These are phyloP conservation scores for Penicillium brasilianum DNA, from an alignment of 2,329 filamentous ascomycete genomes.

Conservation along the genomic window DNA sequence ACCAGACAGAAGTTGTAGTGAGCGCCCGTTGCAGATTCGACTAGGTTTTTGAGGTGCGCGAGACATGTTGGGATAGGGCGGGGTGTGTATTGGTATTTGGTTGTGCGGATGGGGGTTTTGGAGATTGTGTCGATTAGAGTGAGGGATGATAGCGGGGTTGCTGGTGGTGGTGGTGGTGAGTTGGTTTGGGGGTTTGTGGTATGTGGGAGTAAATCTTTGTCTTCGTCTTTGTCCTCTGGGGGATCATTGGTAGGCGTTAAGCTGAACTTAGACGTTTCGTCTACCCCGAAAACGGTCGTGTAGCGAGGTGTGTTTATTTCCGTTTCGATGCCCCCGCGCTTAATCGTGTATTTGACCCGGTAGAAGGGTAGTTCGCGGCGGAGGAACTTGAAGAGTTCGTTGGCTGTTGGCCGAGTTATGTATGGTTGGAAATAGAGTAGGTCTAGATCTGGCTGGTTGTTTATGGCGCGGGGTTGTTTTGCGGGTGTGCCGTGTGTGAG, in stretches of 20 bases:
- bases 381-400: slow-evolving; percentile 71
- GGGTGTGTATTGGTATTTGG: slow-evolving; percentile 66
- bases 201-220: too few species aligned
- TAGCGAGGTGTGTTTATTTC: slow-evolving; percentile 67
- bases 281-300: slow-evolving; percentile 65
- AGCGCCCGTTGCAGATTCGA: slow-evolving; percentile 69
- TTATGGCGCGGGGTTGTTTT: slow-evolving; percentile 61
- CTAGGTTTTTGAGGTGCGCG: slow-evolving; percentile 64
- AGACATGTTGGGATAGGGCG: slow-evolving; percentile 74
- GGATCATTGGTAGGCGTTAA: neutral
- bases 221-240: neutral
- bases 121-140: slow-evolving; percentile 51
- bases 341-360: slow-evolving; percentile 74
- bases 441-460: slow-evolving; percentile 72
- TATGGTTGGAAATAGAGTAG: slow-evolving; percentile 78
- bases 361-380: slow-evolving; percentile 76
- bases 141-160: neutral
- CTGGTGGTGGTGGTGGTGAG: neutral
- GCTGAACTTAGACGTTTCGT: slow-evolving; percentile 67
- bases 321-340: slow-evolving; percentile 66
- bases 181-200: neutral
- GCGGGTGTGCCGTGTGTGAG: slow-evolving; percentile 51
- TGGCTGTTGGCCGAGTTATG: slow-evolving; percentile 61
- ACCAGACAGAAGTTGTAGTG: slow-evolving; percentile 79
- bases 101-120: slow-evolving; percentile 44